These are phyloP conservation scores for Trichoderma endophyticum DNA, from an alignment of 2,329 filamentous ascomycete species.

Conservation along the genomic window DNA sequence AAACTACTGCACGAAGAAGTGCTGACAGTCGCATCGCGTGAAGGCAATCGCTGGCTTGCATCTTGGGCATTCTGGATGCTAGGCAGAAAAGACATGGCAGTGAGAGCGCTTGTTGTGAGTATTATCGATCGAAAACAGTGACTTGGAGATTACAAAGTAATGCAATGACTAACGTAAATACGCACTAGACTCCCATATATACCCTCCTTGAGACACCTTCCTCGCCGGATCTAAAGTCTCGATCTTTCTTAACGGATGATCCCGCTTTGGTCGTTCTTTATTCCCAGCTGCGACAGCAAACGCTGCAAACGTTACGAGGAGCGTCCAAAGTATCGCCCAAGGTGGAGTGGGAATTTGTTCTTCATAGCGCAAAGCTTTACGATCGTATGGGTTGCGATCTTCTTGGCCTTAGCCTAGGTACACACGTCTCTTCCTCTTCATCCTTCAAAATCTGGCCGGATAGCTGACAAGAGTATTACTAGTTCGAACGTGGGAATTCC, in stretches of 20 bases:
- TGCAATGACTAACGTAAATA: not conserved
- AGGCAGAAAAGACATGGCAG: slow-evolving; percentile 75
- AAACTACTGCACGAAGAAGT: slow-evolving; percentile 77
- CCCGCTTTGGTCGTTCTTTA: slow-evolving; percentile 86
- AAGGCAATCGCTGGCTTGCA: slow-evolving; percentile 89
- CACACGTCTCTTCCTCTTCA: slow-evolving; percentile 26
- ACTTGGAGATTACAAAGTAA: too few species aligned
- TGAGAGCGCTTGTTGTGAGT: slow-evolving; percentile 75
- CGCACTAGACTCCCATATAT: slow-evolving; percentile 69
- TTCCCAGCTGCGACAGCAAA: slow-evolving; percentile 76
- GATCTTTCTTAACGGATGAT: slow-evolving; percentile 84
- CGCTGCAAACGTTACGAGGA: slow-evolving; percentile 78
- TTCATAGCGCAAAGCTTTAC: slow-evolving; percentile 81
- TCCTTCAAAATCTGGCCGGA: not conserved
- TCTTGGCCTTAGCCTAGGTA: slow-evolving; percentile 79
- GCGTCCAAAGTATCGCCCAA: slow-evolving; percentile 74
- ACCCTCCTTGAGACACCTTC: slow-evolving; percentile 67
- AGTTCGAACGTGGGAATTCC: slow-evolving; percentile 81
- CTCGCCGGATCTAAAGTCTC: slow-evolving; percentile 68
- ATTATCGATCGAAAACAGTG: not conserved
- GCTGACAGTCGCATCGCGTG: slow-evolving; percentile 69
- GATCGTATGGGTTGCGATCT: slow-evolving; percentile 92
- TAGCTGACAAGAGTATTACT: not conserved
- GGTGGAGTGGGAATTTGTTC: slow-evolving; percentile 83
- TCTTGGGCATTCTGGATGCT: slow-evolving; percentile 97